Conservation (phyloP, 192 early-diverging fungal species). For the Bifiguratus adelaidae region DNA sequence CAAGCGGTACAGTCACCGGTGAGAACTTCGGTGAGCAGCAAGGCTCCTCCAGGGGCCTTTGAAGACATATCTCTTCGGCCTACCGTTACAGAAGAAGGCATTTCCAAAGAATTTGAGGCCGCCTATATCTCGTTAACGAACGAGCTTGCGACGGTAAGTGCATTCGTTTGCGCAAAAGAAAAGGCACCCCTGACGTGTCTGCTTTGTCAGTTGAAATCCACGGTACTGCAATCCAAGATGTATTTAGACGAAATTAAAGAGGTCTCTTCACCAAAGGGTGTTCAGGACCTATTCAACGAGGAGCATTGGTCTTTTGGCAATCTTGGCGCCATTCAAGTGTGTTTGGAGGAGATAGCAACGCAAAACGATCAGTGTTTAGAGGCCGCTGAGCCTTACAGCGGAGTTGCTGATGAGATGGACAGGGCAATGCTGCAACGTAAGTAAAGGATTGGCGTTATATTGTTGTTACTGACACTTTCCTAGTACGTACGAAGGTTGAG, state of each 20-base stretch:
- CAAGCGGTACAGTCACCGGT: background rate
- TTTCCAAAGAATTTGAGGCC: conserved; percentile 7
- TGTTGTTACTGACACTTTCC: too few relatives aligned
- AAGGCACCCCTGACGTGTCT: background rate
- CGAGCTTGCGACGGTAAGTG: conserved; percentile 2
- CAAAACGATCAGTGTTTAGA: too few relatives aligned
- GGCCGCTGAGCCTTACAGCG: too few relatives aligned
- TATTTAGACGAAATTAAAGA: background rate
- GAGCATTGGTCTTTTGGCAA: conserved; percentile 1
- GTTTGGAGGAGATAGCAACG: too few relatives aligned
- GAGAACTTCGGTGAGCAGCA: background rate
- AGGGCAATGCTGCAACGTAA: too few relatives aligned
- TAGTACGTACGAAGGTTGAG: too few relatives aligned
- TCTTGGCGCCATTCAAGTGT: background rate
- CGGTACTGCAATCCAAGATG: background rate
- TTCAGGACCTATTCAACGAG: background rate
- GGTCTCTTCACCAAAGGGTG: background rate
- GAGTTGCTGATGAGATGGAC: too few relatives aligned
- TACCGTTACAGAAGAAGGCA: too few relatives aligned
- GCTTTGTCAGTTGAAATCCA: background rate
- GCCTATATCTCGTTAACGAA: background rate
- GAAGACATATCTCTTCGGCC: background rate
- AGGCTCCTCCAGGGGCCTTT: background rate
- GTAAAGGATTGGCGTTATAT: too few relatives aligned
- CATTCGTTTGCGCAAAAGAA: too few relatives aligned